These are phyloP conservation scores for Knoxdaviesia proteae DNA, from an alignment of 2,329 filamentous ascomycete species.

Conservation along the genomic window DNA sequence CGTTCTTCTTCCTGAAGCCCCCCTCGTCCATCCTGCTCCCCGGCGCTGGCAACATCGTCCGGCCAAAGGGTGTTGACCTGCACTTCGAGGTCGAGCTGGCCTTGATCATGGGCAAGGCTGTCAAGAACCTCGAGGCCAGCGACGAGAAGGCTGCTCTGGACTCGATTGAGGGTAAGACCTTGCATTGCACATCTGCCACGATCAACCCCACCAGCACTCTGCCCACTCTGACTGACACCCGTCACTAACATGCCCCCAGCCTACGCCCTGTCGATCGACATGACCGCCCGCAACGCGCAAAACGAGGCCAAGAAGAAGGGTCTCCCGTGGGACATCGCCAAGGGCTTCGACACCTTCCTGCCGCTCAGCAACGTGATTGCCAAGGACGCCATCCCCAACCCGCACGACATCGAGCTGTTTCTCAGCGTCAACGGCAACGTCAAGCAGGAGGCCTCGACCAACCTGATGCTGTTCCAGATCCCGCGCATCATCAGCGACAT, in stretches of 20 bases:
- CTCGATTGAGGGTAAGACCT: conserved; percentile 50
- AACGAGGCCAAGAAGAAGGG: conserved; percentile 95
- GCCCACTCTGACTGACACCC: background rate
- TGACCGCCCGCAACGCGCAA: conserved; percentile 91
- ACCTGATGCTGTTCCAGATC: conserved; percentile 83
- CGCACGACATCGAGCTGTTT: conserved; percentile 73
- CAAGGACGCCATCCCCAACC: conserved; percentile 63
- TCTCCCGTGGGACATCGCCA: conserved; percentile 86
- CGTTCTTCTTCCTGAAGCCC: conserved; percentile 98
- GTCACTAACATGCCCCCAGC: conserved; percentile 20
- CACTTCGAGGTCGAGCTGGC: conserved; percentile 94
- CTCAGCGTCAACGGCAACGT: conserved; percentile 63
- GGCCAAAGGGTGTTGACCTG: conserved; percentile 63
- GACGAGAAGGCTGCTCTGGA: conserved; percentile 60
- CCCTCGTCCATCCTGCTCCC: conserved; percentile 68
- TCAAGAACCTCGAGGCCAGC: conserved; percentile 55
- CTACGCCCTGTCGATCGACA: conserved; percentile 84
- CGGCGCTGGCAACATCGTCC: conserved; percentile 56
- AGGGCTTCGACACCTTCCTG: conserved; percentile 95
- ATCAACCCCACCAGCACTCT: background rate
- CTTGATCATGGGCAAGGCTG: conserved; percentile 62
- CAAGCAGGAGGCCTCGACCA: conserved; percentile 73
- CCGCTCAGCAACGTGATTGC: conserved; percentile 66
- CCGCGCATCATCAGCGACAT: conserved; percentile 78
- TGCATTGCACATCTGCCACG: background rate